These are phyloP conservation scores for Aspergillus sp. DNA, from an alignment of 2,329 filamentous ascomycete species.

Conservation along the genomic window DNA sequence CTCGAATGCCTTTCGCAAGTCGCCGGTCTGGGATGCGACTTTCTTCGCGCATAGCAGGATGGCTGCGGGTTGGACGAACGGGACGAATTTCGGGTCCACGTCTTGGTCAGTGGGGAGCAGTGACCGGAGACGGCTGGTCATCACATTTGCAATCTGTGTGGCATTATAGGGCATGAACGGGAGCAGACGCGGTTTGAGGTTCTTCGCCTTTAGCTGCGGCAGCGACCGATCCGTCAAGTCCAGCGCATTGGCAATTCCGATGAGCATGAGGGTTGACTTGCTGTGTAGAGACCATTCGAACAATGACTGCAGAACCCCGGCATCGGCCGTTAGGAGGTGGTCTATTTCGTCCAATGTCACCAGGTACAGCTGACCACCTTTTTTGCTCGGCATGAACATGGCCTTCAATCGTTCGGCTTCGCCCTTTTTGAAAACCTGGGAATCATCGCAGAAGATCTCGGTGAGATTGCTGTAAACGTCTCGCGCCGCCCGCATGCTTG, in stretches of 20 bases:
- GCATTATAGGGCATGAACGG: constrained; percentile 91
- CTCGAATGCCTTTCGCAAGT: constrained; percentile 90
- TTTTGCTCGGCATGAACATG: constrained; percentile 58
- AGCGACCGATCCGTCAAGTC: constrained; percentile 93
- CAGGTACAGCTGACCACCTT: constrained; percentile 54
- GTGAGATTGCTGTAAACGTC: constrained; percentile 76
- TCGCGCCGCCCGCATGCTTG: constrained; percentile 82
- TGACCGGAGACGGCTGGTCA: constrained; percentile 71
- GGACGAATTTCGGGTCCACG: constrained; percentile 52
- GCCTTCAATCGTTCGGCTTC: constrained; percentile 59
- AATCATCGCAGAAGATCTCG: constrained; percentile 56
- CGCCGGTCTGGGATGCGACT: constrained; percentile 85
- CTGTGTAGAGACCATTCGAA: constrained; percentile 91
- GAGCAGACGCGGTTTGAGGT: constrained; percentile 78
- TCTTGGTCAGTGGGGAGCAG: constrained; percentile 46
- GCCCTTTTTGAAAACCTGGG: constrained; percentile 55
- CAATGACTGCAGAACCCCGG: constrained; percentile 83
- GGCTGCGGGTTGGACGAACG: constrained; percentile 87
- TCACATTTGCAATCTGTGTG: constrained; percentile 74
- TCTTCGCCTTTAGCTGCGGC: constrained; percentile 83
- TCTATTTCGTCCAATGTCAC: constrained; percentile 93
- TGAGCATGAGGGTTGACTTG: constrained; percentile 67
- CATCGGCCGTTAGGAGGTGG: constrained; percentile 77
- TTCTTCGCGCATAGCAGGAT: constrained; percentile 93
- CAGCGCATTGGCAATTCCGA: constrained; percentile 92